phyloP scores from a whole-genome alignment of 495 filamentous ascomycete genomes.

The Saxophila tyrrhenica region DNA sequence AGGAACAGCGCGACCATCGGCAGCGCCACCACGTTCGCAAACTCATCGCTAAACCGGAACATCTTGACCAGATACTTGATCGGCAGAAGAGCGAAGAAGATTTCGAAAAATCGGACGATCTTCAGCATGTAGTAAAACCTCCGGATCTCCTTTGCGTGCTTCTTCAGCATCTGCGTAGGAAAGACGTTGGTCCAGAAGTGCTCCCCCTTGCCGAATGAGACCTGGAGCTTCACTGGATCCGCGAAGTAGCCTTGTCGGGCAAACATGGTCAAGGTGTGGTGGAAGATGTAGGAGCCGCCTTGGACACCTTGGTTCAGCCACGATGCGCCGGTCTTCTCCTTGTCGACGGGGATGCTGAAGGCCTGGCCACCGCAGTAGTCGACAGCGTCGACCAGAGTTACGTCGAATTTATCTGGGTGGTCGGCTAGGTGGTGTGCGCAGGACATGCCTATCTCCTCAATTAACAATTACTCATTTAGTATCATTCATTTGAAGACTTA shows the following conservation, averaged over 20 bases:
- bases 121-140: constrained; percentile 55
- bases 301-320: constrained; percentile 85
- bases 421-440: constrained; percentile 63
- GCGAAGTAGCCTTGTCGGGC: constrained; percentile 53
- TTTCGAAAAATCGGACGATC: constrained; percentile 56
- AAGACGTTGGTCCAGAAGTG: constrained; percentile 76
- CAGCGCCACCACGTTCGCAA: constrained; percentile 58
- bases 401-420: constrained; percentile 60
- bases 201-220: constrained; percentile 68
- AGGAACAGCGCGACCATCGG: constrained; percentile 72
- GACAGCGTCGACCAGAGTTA: constrained; percentile 61
- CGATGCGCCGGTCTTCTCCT: constrained; percentile 50
- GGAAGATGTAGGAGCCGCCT: constrained; percentile 67
- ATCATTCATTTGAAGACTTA: too few relatives aligned
- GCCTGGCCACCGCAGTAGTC: constrained; percentile 70
- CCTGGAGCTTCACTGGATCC: constrained; percentile 62
- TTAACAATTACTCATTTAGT: too few relatives aligned
- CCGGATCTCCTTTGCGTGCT: constrained; percentile 52
- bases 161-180: constrained; percentile 54
- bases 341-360: constrained; percentile 62
- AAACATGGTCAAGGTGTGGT: constrained; percentile 74
- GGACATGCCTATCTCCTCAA: constrained; percentile 48
- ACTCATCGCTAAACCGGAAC: constrained; percentile 64
- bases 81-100: constrained; percentile 61
- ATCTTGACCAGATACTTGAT: constrained; percentile 57